phyloP scores from a whole-genome alignment of 2,329 filamentous ascomycete genomes.

The Blumeria hordei region DNA sequence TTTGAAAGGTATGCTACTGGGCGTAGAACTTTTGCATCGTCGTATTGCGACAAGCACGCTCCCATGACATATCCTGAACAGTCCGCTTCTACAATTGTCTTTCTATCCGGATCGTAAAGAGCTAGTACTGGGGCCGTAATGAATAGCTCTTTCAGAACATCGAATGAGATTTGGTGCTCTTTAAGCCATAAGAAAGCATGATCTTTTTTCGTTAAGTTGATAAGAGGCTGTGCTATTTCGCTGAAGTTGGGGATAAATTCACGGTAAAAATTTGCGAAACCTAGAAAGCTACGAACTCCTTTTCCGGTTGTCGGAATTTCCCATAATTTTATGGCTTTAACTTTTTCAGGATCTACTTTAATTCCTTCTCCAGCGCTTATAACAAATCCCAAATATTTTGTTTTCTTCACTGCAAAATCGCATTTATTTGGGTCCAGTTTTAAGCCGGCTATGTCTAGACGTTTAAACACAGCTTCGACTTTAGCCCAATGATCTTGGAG shows the following conservation, averaged over 20 bases:
- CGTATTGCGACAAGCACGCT: neutral
- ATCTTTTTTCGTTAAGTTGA: neutral
- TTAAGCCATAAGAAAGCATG: neutral
- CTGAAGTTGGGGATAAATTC: neutral
- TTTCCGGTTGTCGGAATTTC: neutral
- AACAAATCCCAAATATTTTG: neutral
- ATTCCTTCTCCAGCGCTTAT: neutral
- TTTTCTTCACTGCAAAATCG: neutral
- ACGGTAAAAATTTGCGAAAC: neutral
- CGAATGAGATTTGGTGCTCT: neutral
- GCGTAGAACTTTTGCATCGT: neutral
- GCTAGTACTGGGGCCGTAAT: neutral
- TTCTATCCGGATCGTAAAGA: neutral
- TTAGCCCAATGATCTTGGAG: neutral
- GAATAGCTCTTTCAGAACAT: neutral
- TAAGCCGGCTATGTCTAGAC: neutral
- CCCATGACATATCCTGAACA: neutral
- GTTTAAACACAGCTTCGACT: neutral
- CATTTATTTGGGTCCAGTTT: neutral
- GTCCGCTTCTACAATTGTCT: neutral
- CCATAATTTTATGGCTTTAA: neutral
- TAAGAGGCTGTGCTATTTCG: neutral
- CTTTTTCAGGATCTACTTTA: neutral
- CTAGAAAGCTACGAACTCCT: neutral
- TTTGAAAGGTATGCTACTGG: neutral